A percentile compares a stretch with the other conserved stretches of the same genome.
Conservation (phyloP, 2,329 filamentous ascomycete genomes). For the Diaporthe sp. region DNA sequence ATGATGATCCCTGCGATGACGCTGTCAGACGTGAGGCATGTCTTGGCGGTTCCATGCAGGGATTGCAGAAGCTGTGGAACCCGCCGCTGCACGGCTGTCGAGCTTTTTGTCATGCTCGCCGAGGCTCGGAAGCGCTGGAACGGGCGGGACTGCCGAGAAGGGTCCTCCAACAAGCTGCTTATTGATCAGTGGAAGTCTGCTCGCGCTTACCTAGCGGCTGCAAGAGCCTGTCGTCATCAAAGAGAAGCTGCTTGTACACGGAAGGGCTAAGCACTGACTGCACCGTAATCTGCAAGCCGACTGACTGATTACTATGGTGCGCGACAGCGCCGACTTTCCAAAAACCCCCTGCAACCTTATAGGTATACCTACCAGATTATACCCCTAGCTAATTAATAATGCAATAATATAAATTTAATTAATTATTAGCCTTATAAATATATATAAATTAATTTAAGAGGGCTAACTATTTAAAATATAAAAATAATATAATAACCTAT, state of each 20-base stretch:
- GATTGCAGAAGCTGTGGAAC: slow-evolving; percentile 23
- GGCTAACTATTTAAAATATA: too few species aligned
- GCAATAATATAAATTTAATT: too few species aligned
- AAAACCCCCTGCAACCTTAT: too few species aligned
- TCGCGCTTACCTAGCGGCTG: slow-evolving; percentile 28
- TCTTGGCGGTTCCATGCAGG: slow-evolving; percentile 31
- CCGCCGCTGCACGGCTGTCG: not conserved
- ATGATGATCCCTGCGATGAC: slow-evolving; percentile 36
- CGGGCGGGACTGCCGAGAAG: not conserved
- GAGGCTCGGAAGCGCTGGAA: slow-evolving; percentile 20
- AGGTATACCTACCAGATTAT: too few species aligned
- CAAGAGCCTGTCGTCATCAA: slow-evolving; percentile 26
- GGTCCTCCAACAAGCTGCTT: slow-evolving; percentile 16
- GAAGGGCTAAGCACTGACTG: slow-evolving; percentile 4
- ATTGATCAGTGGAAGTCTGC: slow-evolving; percentile 26
- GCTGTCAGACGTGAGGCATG: slow-evolving; percentile 13
- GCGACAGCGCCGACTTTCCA: too few species aligned
- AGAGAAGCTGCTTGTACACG: not conserved
- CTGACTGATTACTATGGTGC: not conserved
- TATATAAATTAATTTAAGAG: too few species aligned
- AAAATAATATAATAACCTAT: too few species aligned
- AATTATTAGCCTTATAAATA: too few species aligned
- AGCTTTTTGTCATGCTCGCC: slow-evolving; percentile 15
- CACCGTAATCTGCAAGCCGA: not conserved
- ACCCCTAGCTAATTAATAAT: too few species aligned